Base-by-base conservation (phyloP, 2,329 filamentous ascomycete genomes). In the Mollisiaceae sp. region DNA sequence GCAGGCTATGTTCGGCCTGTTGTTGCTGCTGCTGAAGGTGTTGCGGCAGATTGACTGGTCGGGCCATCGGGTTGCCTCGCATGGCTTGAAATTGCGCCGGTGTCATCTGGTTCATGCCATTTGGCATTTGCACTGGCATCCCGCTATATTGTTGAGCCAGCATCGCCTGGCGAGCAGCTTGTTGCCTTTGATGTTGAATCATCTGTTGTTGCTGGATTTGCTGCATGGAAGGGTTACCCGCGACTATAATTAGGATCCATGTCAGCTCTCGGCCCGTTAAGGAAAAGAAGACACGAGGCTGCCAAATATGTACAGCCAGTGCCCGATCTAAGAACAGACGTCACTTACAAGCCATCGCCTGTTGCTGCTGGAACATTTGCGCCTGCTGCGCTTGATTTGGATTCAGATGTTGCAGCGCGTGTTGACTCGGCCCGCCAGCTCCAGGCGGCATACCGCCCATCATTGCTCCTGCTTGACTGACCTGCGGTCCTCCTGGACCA, bases 371-470 rank as follows among this genome's bases (percentile, higher is more conserved):
- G 56, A 69, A 66, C 57, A 68, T 65, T 66, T 71, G 65, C 47
- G 61, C 67, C 63, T 79, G 80, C 60, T 81, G 85, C 27, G 69
- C 67, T 54, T 73, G 72, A 57, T 70, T 67, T 20, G 90, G 89
- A 74, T 83, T 91, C 62, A 93, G 77, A 75, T 94, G 91, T 75
- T 90, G 89, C 72, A 93, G 79, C 20, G 89, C 89, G 78, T 92
- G 90, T 66, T 86, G 85, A 78, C 87, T 90, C 59, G 82, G 82
- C 60, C 76, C 77, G 41, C 78, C 77, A 62, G 82, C 83, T 67
- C 89, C 87, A 36, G 89, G 89, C 69, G 90, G 90, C 87, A 94
- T 92, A 65, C 86, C 89, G 69, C 81, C 86, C 90, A 94, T 92
- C 83, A 93, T 86, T 64, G 88, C 85, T 35, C 82, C 82, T 60